Base-by-base conservation (phyloP, 805 yeast species). In the Saccharomycopsis sp. region DNA sequence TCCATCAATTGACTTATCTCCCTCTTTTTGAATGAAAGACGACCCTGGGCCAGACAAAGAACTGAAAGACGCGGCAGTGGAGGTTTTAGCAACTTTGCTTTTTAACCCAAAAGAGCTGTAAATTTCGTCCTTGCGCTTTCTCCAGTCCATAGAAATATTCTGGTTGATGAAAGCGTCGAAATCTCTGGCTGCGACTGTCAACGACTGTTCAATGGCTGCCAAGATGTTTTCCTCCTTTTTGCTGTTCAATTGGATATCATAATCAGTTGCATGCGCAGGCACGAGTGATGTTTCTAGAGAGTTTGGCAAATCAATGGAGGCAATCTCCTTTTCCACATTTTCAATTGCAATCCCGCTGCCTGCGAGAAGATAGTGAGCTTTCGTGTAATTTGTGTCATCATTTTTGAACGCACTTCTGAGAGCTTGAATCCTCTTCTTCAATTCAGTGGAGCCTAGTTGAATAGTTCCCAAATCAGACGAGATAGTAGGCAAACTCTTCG, bases 311-410 rank as follows among this genome's bases (percentile, higher is more conserved):
- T 57, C 71, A 58, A 78, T 68, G 44, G 79, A 64, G 53, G 77
- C 75, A 60, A 78, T 67, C 64, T 79, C 69, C 70, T 71, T 72
- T 63, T 88, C 91, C 46, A 91, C 83, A 58, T 89, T 94, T 64
- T 89, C 96, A 54, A 92, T 85, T 48, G 89, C 83, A 55, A 91
- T 80, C 1, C 97, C 97, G 66, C 92, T 86, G 1, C 91, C 88
- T 3, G 97, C 97, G 50, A 92, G 74, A 46, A 94, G 73, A 69
- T 94, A 94, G 67, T 94, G 98, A 1, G 89, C 94, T 65, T 83
- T 85, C 1, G 90, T 85, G 65, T 73, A 78, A 2, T 75, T 76
- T 50, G 73, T 70, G 8, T 65, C 64, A 50, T 74, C 73, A 14
- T 68, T 67, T 67, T 41, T 75, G 78, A 18, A 67, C 66, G 44